phyloP scores from a whole-genome alignment of 257 asterid genomes.

The Solanum chilense region DNA sequence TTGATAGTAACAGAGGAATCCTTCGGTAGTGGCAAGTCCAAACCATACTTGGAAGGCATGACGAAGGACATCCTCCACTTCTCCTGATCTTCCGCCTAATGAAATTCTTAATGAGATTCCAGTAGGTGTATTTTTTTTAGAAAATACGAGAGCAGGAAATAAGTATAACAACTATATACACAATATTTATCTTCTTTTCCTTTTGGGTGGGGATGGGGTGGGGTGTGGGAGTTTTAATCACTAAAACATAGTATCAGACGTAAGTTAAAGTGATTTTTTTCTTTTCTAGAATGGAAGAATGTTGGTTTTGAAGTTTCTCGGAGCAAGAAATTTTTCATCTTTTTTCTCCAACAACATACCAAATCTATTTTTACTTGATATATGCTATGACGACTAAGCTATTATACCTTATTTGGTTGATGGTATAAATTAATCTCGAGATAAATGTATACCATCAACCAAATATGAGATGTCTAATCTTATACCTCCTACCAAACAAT shows the following conservation, averaged over 20 bases:
- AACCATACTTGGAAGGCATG: conserved; percentile 82
- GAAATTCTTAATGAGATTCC: background rate
- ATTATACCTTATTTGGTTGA: too few species aligned
- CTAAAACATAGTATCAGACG: background rate
- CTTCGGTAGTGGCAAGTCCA: conserved; percentile 65
- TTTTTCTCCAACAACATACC: too few species aligned
- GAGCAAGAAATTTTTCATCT: too few species aligned
- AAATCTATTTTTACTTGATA: too few species aligned
- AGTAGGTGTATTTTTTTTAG: background rate
- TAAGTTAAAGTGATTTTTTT: background rate
- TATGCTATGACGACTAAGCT: too few species aligned
- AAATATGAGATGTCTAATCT: too few species aligned
- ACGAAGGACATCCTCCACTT: conserved; percentile 85
- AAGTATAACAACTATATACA: background rate
- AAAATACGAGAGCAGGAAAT: background rate
- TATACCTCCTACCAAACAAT: too few species aligned
- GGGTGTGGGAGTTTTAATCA: background rate
- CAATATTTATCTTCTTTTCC: background rate
- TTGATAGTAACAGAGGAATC: conserved; percentile 54
- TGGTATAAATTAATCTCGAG: too few species aligned
- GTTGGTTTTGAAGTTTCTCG: background rate
- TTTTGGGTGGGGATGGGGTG: background rate
- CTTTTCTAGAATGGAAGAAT: background rate
- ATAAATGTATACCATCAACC: too few species aligned
- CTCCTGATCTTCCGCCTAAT: conserved; percentile 42